phyloP scores from a whole-genome alignment of 2,329 filamentous ascomycete genomes.

The Aspergillus flavus region DNA sequence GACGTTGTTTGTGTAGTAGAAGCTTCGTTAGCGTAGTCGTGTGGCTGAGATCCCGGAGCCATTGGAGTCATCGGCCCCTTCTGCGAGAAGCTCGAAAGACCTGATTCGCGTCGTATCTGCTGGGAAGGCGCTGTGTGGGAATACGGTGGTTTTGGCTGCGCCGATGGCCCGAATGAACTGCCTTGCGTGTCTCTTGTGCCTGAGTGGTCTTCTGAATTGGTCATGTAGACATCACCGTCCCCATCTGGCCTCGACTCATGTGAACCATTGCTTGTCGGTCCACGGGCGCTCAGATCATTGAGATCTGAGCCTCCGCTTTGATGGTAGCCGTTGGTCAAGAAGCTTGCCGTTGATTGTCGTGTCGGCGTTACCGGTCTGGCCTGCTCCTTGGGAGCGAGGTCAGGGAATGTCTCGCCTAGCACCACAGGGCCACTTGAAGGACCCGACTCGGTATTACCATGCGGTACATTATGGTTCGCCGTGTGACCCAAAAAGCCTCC shows the following conservation, averaged over 20 bases:
- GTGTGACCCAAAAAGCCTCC: conserved; percentile 44
- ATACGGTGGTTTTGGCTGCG: conserved; percentile 50
- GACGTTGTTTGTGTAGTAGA: conserved; percentile 84
- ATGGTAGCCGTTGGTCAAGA: conserved; percentile 62
- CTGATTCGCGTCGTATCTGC: conserved; percentile 48
- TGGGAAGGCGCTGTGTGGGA: conserved; percentile 52
- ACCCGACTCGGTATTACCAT: conserved; percentile 56
- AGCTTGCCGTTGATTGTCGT: conserved; percentile 51
- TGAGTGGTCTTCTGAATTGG: conserved; percentile 49
- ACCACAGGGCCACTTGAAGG: conserved; percentile 55
- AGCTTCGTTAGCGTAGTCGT: conserved; percentile 77
- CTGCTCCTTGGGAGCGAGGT: conserved; percentile 50
- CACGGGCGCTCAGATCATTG: conserved; percentile 37
- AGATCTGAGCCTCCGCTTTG: conserved; percentile 44
- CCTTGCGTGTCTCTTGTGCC: conserved; percentile 46
- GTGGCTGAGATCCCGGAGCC: conserved; percentile 59
- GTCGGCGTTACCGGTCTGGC: conserved; percentile 58
- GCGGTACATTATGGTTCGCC: conserved; percentile 55
- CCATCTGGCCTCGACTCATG: conserved; percentile 45
- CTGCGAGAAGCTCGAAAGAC: conserved; percentile 52
- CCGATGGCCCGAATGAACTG: conserved; percentile 54
- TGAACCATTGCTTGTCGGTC: conserved; percentile 60
- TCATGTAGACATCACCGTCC: conserved; percentile 66
- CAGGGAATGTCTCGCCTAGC: conserved; percentile 67
- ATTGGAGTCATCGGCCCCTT: conserved; percentile 60